A percentile compares a stretch with the other conserved stretches of the same genome.
These are phyloP conservation scores for Trichoderma atrobrunneum DNA, from an alignment of 2,329 filamentous ascomycete species.

Conservation along the genomic window DNA sequence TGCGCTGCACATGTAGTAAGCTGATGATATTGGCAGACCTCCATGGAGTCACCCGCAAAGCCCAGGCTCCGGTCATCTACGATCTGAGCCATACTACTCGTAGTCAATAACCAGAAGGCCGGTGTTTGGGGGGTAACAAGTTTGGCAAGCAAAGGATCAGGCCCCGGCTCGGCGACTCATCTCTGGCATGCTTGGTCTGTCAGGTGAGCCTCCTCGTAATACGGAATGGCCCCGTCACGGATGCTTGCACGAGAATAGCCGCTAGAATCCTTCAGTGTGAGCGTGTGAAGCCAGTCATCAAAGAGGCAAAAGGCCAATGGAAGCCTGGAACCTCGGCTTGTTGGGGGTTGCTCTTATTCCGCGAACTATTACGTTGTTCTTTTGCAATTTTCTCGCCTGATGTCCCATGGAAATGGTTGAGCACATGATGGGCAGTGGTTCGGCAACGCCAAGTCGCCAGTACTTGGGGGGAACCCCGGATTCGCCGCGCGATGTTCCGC, in stretches of 20 bases:
- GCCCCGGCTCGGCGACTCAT: slow-evolving; percentile 6
- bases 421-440: slow-evolving; percentile 19
- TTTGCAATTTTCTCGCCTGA: not conserved
- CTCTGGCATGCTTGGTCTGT: slow-evolving; percentile 15
- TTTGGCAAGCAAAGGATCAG: not conserved
- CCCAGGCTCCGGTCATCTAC: not conserved
- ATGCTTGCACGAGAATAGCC: not conserved
- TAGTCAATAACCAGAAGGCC: not conserved
- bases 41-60: not conserved
- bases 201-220: slow-evolving; percentile 9
- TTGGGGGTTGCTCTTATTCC: not conserved
- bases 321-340: slow-evolving; percentile 7
- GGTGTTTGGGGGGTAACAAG: not conserved
- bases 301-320: not conserved
- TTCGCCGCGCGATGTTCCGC: slow-evolving; percentile 15
- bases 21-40: not conserved
- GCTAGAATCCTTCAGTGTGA: not conserved
- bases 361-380: slow-evolving; percentile 11
- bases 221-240: not conserved
- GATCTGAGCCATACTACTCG: not conserved
- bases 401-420: slow-evolving; percentile 16
- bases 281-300: not conserved
- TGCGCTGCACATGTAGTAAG: not conserved
- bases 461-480: slow-evolving; percentile 16
- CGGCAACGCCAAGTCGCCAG: slow-evolving; percentile 1